Evolutionary conservation across 441 rosid genomes (phyloP).

Genomic region (Isatis lusitanica): DNA sequence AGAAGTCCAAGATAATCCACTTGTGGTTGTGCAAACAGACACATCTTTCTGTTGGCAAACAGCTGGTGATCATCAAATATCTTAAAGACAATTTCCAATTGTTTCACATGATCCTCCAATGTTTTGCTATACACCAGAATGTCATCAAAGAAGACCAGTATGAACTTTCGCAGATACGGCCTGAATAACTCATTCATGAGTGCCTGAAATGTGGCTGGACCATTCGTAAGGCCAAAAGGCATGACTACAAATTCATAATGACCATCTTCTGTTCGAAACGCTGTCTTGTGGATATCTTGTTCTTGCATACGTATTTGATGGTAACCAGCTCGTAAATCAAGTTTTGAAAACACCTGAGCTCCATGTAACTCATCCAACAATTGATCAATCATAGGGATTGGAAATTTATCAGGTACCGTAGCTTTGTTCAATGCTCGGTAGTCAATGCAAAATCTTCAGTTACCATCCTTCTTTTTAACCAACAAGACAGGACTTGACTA

Average conservation of each 20-base stretch:
- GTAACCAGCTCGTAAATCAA: not conserved
- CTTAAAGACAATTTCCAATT: too few relatives aligned
- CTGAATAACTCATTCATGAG: too few relatives aligned
- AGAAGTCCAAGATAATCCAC: too few relatives aligned
- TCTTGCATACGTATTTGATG: not conserved
- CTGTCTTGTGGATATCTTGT: not conserved
- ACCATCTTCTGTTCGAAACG: not conserved
- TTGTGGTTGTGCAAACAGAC: too few relatives aligned
- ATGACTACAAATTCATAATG: not conserved
- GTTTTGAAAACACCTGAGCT: not conserved
- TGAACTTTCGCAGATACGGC: too few relatives aligned
- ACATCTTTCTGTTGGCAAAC: too few relatives aligned
- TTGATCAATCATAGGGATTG: not conserved
- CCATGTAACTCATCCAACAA: not conserved
- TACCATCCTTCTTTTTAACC: not conserved
- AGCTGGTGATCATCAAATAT: too few relatives aligned
- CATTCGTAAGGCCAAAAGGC: too few relatives aligned
- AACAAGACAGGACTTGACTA: not conserved
- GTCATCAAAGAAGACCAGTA: not conserved
- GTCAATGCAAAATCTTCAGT: not conserved
- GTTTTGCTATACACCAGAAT: not conserved
- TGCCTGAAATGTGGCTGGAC: too few relatives aligned
- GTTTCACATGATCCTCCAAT: not conserved
- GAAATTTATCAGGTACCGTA: not conserved
- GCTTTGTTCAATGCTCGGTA: not conserved